These are phyloP conservation scores for Sequoiadendron giganteum DNA, from an alignment of 75 land plant species.

Conservation along the genomic window DNA sequence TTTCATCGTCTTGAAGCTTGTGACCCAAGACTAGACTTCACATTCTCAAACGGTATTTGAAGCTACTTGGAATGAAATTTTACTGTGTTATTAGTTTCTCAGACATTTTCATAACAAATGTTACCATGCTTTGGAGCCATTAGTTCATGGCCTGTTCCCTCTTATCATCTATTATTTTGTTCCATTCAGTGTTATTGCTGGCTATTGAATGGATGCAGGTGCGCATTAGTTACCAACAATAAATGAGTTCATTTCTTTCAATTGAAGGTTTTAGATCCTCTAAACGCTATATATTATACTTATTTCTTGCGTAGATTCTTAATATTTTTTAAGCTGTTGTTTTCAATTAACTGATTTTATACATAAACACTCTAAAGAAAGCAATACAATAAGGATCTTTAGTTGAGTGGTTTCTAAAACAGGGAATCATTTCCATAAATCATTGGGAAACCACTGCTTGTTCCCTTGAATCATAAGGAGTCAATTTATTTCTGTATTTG, in stretches of 20 bases:
- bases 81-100: background rate
- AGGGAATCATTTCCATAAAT: background rate
- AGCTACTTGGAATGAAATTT: background rate
- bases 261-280: background rate
- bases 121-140: background rate
- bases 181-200: background rate
- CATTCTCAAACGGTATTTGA: background rate
- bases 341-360: no score
- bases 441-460: background rate
- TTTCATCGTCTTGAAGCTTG: background rate
- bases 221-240: background rate
- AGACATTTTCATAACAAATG: background rate
- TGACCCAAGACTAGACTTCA: background rate
- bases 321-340: background rate
- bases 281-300: no score
- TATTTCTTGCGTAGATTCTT: no score
- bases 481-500: background rate
- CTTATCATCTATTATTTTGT: background rate
- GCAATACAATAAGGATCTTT: no score
- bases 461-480: background rate
- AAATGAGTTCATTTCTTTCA: background rate
- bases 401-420: background rate
- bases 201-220: background rate
- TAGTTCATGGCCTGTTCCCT: background rate
- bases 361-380: no score